Conservation (phyloP, 2,329 filamentous ascomycete genomes). For the Trichoderma simmonsii region DNA sequence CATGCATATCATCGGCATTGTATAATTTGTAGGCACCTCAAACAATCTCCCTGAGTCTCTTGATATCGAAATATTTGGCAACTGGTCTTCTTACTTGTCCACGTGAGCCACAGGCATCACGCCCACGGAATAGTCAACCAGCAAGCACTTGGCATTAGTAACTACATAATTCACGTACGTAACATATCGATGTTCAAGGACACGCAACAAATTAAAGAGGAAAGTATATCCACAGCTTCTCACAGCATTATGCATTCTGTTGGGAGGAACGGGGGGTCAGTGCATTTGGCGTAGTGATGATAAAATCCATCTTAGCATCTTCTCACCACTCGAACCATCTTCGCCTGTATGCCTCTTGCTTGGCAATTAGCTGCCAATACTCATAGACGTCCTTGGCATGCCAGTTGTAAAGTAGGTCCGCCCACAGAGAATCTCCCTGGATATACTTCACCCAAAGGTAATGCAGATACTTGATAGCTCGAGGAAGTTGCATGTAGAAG, state of each 20-base stretch:
- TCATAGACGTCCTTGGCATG: slow-evolving; percentile 58
- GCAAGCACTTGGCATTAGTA: neutral
- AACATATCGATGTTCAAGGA: neutral
- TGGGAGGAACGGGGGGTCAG: slow-evolving; percentile 33
- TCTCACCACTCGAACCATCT: slow-evolving; percentile 54
- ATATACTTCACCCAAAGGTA: slow-evolving; percentile 88
- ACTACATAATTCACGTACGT: neutral
- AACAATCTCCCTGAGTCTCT: slow-evolving; percentile 73
- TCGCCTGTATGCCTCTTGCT: slow-evolving; percentile 36
- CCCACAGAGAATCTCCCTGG: slow-evolving; percentile 72
- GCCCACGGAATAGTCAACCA: slow-evolving; percentile 83
- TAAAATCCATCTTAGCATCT: slow-evolving; percentile 66
- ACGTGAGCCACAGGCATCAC: slow-evolving; percentile 85
- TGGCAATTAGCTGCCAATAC: slow-evolving; percentile 60
- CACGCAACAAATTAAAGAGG: slow-evolving; percentile 76
- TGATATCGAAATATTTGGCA: slow-evolving; percentile 57
- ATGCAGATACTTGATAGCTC: slow-evolving; percentile 77
- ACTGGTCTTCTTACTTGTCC: slow-evolving; percentile 63
- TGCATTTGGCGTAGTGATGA: slow-evolving; percentile 82
- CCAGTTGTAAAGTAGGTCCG: slow-evolving; percentile 60
- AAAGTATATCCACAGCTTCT: slow-evolving; percentile 92
- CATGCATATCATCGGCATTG: slow-evolving; percentile 77
- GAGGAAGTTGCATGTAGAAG: slow-evolving; percentile 68
- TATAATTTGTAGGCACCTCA: slow-evolving; percentile 83
- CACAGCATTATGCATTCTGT: slow-evolving; percentile 56